A percentile compares a stretch with the other conserved stretches of the same genome.
Conservation (phyloP, 306 rosid species). For the Dalbergia oliveri region DNA sequence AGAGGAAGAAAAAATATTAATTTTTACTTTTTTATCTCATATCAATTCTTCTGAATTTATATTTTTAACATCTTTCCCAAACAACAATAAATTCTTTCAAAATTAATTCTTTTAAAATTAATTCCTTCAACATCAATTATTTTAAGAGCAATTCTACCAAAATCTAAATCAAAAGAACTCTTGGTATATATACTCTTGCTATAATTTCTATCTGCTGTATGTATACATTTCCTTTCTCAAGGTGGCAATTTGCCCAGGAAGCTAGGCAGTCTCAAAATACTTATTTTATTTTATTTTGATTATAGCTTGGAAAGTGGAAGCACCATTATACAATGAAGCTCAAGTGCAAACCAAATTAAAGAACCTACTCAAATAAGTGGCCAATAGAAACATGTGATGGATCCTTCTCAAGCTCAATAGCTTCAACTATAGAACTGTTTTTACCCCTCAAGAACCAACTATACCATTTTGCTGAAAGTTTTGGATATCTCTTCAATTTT, state of each 20-base stretch:
- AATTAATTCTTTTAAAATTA: too few species aligned
- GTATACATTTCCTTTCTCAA: background rate
- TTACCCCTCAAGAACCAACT: slow-evolving; percentile 21
- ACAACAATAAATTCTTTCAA: too few species aligned
- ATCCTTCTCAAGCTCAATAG: slow-evolving; percentile 30
- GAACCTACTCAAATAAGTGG: slow-evolving; percentile 12
- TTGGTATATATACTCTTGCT: too few species aligned
- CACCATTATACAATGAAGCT: background rate
- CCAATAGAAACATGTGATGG: background rate
- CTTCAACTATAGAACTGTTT: background rate
- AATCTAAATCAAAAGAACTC: too few species aligned
- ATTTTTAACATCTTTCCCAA: too few species aligned
- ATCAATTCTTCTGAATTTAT: too few species aligned
- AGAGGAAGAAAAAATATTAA: too few species aligned
- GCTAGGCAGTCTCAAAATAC: background rate
- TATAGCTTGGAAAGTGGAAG: background rate
- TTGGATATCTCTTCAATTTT: slow-evolving; percentile 47
- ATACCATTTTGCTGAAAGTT: slow-evolving; percentile 48
- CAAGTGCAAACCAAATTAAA: background rate
- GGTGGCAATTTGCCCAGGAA: background rate
- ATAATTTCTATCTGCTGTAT: background rate
- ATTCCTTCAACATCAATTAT: too few species aligned
- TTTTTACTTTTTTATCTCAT: too few species aligned
- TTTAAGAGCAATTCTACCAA: too few species aligned
- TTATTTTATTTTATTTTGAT: background rate